These are phyloP conservation scores for Fraxinus anomala DNA, from an alignment of 257 asterid species.

Conservation along the genomic window DNA sequence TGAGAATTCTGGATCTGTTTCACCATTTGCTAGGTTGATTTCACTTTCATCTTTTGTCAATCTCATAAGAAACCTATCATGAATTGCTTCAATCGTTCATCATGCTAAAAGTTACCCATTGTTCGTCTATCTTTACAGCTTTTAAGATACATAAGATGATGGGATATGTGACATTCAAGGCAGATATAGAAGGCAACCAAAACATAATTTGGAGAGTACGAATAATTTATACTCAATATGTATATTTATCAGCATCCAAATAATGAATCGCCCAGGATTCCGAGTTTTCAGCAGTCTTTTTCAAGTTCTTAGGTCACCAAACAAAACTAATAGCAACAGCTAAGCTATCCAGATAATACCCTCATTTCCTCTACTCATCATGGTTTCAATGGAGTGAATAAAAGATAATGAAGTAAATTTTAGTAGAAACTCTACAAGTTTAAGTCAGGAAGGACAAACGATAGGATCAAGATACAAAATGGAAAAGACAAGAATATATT, in stretches of 20 bases:
- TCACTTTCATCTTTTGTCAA: constrained; percentile 74
- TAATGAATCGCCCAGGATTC: background rate
- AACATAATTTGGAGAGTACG: background rate
- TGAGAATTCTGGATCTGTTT: constrained; percentile 81
- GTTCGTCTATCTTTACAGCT: constrained; percentile 10
- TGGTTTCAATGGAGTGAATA: background rate
- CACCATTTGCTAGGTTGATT: constrained; percentile 75
- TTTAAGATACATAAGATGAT: background rate
- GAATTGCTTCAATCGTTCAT: constrained; percentile 7
- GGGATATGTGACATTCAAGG: background rate
- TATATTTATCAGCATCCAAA: background rate
- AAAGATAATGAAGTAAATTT: background rate
- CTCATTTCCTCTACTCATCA: background rate
- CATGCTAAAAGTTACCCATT: too few relatives aligned
- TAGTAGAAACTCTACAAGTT: background rate
- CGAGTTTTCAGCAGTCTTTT: background rate
- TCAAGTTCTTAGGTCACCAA: background rate
- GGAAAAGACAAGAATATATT: background rate
- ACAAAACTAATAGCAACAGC: background rate
- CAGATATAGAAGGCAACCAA: background rate
- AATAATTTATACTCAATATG: background rate
- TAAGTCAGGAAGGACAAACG: background rate
- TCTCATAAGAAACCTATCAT: constrained; percentile 83
- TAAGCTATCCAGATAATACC: background rate
- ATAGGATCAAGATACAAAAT: background rate